Conservation (phyloP, 768 basidiomycete genomes). For the Botryobasidium botryosum region DNA sequence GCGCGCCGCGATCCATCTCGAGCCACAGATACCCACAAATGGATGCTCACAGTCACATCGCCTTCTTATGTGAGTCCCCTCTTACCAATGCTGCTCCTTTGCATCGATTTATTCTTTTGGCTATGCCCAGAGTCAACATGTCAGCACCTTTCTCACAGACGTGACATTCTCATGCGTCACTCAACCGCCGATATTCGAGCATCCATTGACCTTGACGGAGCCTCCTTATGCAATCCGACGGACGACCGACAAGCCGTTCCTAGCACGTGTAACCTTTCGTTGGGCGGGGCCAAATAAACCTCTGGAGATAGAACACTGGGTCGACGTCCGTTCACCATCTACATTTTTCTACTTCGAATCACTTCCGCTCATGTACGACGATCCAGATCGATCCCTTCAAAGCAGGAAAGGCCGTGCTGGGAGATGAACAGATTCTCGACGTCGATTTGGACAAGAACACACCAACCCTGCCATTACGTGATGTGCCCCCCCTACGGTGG, state of each 20-base stretch:
- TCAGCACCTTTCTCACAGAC: slow-evolving; percentile 20
- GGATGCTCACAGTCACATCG: slow-evolving; percentile 29
- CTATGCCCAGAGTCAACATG: slow-evolving; percentile 21
- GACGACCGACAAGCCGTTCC: slow-evolving; percentile 29
- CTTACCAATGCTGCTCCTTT: background rate
- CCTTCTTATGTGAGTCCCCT: slow-evolving; percentile 30
- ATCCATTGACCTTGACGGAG: slow-evolving; percentile 16
- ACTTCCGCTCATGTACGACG: too few relatives aligned
- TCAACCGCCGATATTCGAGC: too few relatives aligned
- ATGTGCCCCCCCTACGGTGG: too few relatives aligned
- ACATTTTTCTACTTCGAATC: background rate
- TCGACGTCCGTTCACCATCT: slow-evolving; percentile 26
- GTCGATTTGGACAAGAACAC: slow-evolving; percentile 35
- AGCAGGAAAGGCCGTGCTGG: slow-evolving; percentile 22
- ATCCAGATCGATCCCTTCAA: slow-evolving; percentile 30
- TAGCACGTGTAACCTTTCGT: slow-evolving; percentile 25
- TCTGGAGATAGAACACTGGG: slow-evolving; percentile 34
- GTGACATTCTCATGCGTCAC: slow-evolving; percentile 24
- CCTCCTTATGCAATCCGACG: slow-evolving; percentile 27
- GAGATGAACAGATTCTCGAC: slow-evolving; percentile 35
- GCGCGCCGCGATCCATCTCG: slow-evolving; percentile 17
- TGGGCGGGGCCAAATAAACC: slow-evolving; percentile 27
- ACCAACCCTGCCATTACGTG: too few relatives aligned
- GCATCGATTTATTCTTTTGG: background rate
- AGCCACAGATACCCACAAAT: slow-evolving; percentile 27